Base-by-base conservation (phyloP, 2,329 filamentous ascomycete species). In the Lecanicillium sp. region DNA sequence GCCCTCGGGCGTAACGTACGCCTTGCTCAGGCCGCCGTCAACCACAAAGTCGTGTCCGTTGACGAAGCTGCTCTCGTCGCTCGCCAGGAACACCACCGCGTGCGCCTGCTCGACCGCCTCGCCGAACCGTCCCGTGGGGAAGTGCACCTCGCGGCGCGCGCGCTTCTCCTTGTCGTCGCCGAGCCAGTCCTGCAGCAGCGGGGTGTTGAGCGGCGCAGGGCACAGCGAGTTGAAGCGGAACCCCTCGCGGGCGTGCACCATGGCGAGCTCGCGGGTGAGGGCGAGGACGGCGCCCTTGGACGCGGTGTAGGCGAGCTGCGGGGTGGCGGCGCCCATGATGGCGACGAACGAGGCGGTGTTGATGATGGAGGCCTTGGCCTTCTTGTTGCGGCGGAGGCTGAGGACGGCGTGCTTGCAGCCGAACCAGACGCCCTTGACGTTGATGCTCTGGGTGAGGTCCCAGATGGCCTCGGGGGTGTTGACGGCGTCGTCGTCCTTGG, bases 391-490 rank as follows among this genome's bases (percentile, higher is more conserved):
- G 55, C 90, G 84, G 59, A 96, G 76, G 37, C 87, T 80, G 43
- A 91, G 74, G 23, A 96, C 83, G 6, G 90, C 89, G 66, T 95
- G 88, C 77, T 95, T 96, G 78, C 83, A 85, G 52, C 90, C 90
- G 66, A 81, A 96, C 90, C 90, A 95, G n/a, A 96, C 90, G 36
- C 90, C 90, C 79, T 96, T 96, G 67, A 95, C 90, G 68, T 96
- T 96, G 74, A 95, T 94, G 65, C 81, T 83, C 53, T 95, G 89
- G 4, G 90, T 96, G 56, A 95, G 72, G 61, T 96, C 89, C 90
- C 90, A 96, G 72, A 96, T 90, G 59, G 81, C 83, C 72, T 95
- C 89, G 43, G 87, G 83, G 1, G 90, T 95, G 64, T 85, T 79
- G 64, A 94, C 73, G 41, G 90, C 89, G 66, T 89, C 84, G 61